A percentile compares a stretch with the other conserved stretches of the same genome.
phyloP scores from a whole-genome alignment of 257 asterid species.

The Nicotiana attenuata region DNA sequence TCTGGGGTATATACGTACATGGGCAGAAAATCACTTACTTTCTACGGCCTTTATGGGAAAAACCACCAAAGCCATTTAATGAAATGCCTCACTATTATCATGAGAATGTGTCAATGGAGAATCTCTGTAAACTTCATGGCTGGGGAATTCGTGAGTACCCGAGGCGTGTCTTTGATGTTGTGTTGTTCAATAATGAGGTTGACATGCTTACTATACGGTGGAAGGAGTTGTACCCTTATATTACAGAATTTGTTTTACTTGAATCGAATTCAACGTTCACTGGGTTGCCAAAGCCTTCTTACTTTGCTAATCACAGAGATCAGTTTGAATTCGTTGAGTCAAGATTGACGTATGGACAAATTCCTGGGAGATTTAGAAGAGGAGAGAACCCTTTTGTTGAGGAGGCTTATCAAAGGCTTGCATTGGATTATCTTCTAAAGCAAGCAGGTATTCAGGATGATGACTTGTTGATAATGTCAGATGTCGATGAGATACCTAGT shows the following conservation, averaged over 20 bases:
- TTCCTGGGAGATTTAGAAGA: slow-evolving; percentile 60
- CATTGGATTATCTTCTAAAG: slow-evolving; percentile 74
- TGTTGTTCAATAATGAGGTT: slow-evolving; percentile 68
- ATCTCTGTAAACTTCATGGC: slow-evolving; percentile 73
- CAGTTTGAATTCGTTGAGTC: slow-evolving; percentile 59
- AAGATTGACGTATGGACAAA: slow-evolving; percentile 66
- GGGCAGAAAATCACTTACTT: slow-evolving; percentile 80
- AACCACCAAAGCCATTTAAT: slow-evolving; percentile 69
- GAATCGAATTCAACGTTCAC: slow-evolving; percentile 85
- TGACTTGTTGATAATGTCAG: slow-evolving; percentile 69
- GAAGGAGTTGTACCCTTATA: slow-evolving; percentile 73
- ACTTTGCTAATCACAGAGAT: slow-evolving; percentile 40
- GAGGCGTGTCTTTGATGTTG: slow-evolving; percentile 78
- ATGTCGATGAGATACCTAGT: slow-evolving; percentile 77
- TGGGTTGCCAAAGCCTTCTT: slow-evolving; percentile 59
- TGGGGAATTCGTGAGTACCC: slow-evolving; percentile 77
- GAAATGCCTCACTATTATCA: slow-evolving; percentile 80
- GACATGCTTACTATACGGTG: slow-evolving; percentile 70
- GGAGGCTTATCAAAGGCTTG: slow-evolving; percentile 78
- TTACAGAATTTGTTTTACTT: slow-evolving; percentile 61
- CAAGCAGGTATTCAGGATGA: slow-evolving; percentile 78
- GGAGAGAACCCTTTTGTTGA: slow-evolving; percentile 78
- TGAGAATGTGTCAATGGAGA: slow-evolving; percentile 69
- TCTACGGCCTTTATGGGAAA: slow-evolving; percentile 70
- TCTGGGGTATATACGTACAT: slow-evolving; percentile 47